phyloP scores from a whole-genome alignment of 2,329 filamentous ascomycete genomes.

The Hypomyces rosellus region DNA sequence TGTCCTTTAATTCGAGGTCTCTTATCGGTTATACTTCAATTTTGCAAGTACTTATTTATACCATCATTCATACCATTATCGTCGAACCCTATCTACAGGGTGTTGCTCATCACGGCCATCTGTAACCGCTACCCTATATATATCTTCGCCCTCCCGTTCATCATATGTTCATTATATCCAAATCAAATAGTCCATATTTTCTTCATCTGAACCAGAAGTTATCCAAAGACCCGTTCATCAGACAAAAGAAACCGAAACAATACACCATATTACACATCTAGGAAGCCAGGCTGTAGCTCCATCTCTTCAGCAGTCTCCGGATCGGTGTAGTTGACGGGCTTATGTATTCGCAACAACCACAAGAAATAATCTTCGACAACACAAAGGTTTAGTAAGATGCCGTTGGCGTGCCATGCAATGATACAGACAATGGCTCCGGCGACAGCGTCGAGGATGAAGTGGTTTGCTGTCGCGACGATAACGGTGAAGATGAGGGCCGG shows the following conservation, averaged over 20 bases:
- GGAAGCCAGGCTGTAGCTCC: constrained; percentile 21
- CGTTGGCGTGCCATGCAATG: constrained; percentile 54
- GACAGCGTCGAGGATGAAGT: constrained; percentile 66
- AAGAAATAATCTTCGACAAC: constrained; percentile 64
- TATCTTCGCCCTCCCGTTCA: too few species aligned
- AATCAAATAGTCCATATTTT: too few species aligned
- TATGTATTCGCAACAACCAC: constrained; percentile 56
- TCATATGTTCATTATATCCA: too few species aligned
- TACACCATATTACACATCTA: not conserved
- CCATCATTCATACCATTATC: too few species aligned
- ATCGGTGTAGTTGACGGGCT: constrained; percentile 44
- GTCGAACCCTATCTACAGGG: too few species aligned
- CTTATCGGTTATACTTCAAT: too few species aligned
- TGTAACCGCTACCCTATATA: too few species aligned
- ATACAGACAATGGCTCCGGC: constrained; percentile 60
- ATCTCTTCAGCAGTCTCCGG: constrained; percentile 30
- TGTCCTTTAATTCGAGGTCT: too few species aligned
- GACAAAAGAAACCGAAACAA: not conserved
- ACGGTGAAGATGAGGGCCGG: constrained; percentile 59
- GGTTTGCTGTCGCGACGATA: constrained; percentile 67
- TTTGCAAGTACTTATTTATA: too few species aligned
- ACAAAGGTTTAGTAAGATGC: constrained; percentile 54
- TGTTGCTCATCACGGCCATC: too few species aligned
- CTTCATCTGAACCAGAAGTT: too few species aligned
- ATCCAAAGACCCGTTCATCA: not conserved